A percentile compares a stretch with the other conserved stretches of the same genome.
phyloP scores from a whole-genome alignment of 441 rosid genomes.

The Jatropha podagrica region DNA sequence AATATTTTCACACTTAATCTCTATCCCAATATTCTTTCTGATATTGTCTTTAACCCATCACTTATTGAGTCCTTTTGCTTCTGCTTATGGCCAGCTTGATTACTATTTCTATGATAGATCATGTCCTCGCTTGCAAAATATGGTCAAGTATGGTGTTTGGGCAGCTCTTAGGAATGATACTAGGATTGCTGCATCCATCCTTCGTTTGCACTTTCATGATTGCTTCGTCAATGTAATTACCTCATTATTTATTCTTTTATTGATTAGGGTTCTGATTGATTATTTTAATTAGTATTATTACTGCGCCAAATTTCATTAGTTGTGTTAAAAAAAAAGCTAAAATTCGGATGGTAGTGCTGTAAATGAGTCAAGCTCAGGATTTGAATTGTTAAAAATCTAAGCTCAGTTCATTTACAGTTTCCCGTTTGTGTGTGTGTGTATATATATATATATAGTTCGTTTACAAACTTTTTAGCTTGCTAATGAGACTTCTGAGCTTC shows the following conservation, averaged over 20 bases:
- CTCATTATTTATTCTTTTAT: not conserved
- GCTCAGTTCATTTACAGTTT: too few relatives aligned
- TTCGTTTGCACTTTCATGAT: conserved; percentile 78
- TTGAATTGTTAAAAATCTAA: too few relatives aligned
- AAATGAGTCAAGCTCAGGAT: too few relatives aligned
- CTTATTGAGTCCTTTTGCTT: conserved; percentile 26
- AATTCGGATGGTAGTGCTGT: too few relatives aligned
- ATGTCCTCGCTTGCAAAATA: conserved; percentile 67
- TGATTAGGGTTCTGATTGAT: not conserved
- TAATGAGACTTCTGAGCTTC: too few relatives aligned
- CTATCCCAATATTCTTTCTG: conserved; percentile 16
- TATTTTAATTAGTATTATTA: too few relatives aligned
- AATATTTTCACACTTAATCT: conserved; percentile 24
- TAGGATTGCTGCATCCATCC: conserved; percentile 85
- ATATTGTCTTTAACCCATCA: conserved; percentile 15
- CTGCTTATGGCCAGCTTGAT: conserved; percentile 36
- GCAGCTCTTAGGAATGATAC: conserved; percentile 54
- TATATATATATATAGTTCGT: too few relatives aligned
- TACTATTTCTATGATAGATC: conserved; percentile 52
- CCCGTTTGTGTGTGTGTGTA: too few relatives aligned
- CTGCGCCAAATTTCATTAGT: too few relatives aligned
- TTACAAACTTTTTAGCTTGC: too few relatives aligned
- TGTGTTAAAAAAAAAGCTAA: too few relatives aligned
- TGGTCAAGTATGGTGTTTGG: conserved; percentile 59
- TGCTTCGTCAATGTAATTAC: conserved; percentile 69